These are phyloP conservation scores for Leccinum olivaceopallidum DNA, from an alignment of 768 basidiomycete species.

Conservation along the genomic window DNA sequence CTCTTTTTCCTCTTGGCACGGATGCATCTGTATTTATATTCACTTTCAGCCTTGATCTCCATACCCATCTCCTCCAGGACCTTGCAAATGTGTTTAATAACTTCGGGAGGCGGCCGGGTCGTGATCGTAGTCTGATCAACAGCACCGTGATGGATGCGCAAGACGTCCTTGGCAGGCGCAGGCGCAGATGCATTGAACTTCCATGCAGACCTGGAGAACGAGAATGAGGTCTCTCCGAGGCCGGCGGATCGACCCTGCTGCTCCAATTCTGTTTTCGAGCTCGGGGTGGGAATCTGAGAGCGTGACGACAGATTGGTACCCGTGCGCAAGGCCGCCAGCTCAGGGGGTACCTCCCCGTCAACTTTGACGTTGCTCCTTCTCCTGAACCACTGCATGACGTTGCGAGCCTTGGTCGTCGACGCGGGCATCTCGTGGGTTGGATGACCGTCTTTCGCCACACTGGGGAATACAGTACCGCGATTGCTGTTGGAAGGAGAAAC, in stretches of 20 bases:
- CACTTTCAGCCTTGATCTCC: conserved; percentile 83
- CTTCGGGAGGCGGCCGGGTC: conserved; percentile 77
- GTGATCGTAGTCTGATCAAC: conserved; percentile 91
- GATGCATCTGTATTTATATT: conserved; percentile 88
- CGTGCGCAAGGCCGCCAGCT: conserved; percentile 12
- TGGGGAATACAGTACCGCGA: conserved; percentile 27
- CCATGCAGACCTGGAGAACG: conserved; percentile 40
- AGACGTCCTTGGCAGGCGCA: conserved; percentile 42
- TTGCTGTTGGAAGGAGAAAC: conserved; percentile 30
- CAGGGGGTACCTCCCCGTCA: conserved; percentile 26
- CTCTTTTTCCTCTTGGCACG: conserved; percentile 73
- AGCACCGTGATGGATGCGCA: conserved; percentile 89
- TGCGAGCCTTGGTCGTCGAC: conserved; percentile 85
- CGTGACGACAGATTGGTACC: conserved; percentile 29
- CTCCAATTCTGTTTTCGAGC: conserved; percentile 25
- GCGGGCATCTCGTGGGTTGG: conserved; percentile 50
- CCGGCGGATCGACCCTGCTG: conserved; percentile 23
- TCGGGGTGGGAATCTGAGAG: conserved; percentile 32
- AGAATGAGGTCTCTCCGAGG: conserved; percentile 32
- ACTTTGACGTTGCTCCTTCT: conserved; percentile 55
- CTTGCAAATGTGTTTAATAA: conserved; percentile 80
- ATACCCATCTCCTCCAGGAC: conserved; percentile 90
- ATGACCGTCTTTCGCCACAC: conserved; percentile 28
- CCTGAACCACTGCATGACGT: conserved; percentile 99
- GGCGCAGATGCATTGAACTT: conserved; percentile 35